phyloP scores from a whole-genome alignment of 345 rosid species.

The Mangifera indica region DNA sequence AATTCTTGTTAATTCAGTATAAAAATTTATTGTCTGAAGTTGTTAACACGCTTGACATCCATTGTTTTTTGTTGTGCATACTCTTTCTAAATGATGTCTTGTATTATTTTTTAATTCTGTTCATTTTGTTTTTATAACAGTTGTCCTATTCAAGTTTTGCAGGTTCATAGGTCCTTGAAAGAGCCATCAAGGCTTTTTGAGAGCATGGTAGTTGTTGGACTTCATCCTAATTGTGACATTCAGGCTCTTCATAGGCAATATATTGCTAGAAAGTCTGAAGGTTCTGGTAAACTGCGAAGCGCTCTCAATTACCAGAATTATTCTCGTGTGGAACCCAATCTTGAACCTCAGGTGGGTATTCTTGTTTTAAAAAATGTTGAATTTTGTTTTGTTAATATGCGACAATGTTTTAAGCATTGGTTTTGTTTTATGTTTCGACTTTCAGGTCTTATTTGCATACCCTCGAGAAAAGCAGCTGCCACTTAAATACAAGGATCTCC shows the following conservation, averaged over 20 bases:
- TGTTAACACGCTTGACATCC: background rate
- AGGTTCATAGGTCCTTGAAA: slow-evolving; percentile 79
- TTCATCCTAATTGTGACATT: slow-evolving; percentile 83
- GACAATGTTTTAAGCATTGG: background rate
- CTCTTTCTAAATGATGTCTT: background rate
- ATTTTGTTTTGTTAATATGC: background rate
- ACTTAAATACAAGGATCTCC: slow-evolving; percentile 79
- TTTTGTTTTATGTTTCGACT: slow-evolving; percentile 26
- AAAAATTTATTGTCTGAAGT: background rate
- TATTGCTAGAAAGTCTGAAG: slow-evolving; percentile 53
- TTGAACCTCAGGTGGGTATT: slow-evolving; percentile 77
- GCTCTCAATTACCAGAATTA: slow-evolving; percentile 56
- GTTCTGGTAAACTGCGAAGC: slow-evolving; percentile 58
- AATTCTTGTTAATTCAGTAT: slow-evolving; percentile 4
- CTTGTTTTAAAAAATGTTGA: slow-evolving; percentile 6
- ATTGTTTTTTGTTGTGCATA: background rate
- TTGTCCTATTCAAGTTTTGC: slow-evolving; percentile 31
- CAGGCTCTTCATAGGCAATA: slow-evolving; percentile 73
- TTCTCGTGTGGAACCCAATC: slow-evolving; percentile 69
- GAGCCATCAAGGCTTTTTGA: slow-evolving; percentile 88
- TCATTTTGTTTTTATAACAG: slow-evolving; percentile 17
- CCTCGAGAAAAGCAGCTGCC: slow-evolving; percentile 87
- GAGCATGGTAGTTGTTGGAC: slow-evolving; percentile 94
- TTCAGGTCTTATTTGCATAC: slow-evolving; percentile 85
- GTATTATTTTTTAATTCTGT: background rate